phyloP scores from a whole-genome alignment of 352 stramenopile genomes.

The Globisporangium cylindrosporum region DNA sequence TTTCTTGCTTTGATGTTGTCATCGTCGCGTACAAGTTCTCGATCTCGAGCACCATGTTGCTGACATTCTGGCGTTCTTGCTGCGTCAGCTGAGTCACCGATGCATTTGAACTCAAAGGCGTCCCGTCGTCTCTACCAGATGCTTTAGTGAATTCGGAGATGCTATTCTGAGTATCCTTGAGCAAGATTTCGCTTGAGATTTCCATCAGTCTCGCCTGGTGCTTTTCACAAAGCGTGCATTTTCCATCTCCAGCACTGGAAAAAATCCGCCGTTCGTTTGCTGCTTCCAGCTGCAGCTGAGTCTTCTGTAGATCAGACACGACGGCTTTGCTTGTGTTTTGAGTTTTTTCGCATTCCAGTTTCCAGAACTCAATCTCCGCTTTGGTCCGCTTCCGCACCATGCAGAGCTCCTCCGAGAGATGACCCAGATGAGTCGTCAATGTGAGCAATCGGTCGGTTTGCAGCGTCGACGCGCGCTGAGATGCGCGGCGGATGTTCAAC shows the following conservation, averaged over 20 bases:
- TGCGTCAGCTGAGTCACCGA: slow-evolving; percentile 24
- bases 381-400: slow-evolving; percentile 61
- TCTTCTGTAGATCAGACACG: slow-evolving; percentile 29
- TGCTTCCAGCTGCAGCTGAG: slow-evolving; percentile 29
- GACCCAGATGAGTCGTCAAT: slow-evolving; percentile 53
- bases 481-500: slow-evolving; percentile 37
- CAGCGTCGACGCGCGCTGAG: slow-evolving; percentile 45
- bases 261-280: slow-evolving; percentile 9
- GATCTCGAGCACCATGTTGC: slow-evolving; percentile 42
- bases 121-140: slow-evolving; percentile 14
- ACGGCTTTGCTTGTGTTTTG: slow-evolving; percentile 50
- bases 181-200: slow-evolving; percentile 42
- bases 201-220: slow-evolving; percentile 47
- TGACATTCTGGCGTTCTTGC: slow-evolving; percentile 35
- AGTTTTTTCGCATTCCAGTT: slow-evolving; percentile 62
- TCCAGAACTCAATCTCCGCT: slow-evolving; percentile 62
- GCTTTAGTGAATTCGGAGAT: slow-evolving; percentile 4
- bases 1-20: slow-evolving; percentile 32
- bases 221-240: slow-evolving; percentile 46
- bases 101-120: not conserved
- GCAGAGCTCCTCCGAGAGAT: slow-evolving; percentile 69
- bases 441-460: slow-evolving; percentile 65
- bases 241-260: not conserved
- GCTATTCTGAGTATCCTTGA: slow-evolving; percentile 14
- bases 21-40: slow-evolving; percentile 45